Evolutionary conservation across 2,329 filamentous ascomycete genomes (phyloP).

Genomic region (Diaporthe citriasiana): DNA sequence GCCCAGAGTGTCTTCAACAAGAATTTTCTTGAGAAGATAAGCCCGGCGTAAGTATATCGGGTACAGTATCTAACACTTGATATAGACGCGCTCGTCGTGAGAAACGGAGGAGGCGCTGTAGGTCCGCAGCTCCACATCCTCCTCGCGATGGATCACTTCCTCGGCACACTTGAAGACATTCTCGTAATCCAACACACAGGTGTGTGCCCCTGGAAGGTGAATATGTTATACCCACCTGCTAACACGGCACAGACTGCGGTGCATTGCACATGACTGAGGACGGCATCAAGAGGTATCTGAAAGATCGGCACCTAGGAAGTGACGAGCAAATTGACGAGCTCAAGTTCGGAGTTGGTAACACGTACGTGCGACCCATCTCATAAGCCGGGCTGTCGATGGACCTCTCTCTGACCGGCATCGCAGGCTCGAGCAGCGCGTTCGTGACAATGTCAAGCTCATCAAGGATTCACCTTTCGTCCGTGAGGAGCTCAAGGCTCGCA

Average conservation of each 20-base stretch:
- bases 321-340: slow-evolving; percentile 21
- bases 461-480: slow-evolving; percentile 26
- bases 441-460: slow-evolving; percentile 16
- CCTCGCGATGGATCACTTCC: slow-evolving; percentile 8
- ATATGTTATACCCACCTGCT: background rate
- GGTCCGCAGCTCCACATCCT: background rate
- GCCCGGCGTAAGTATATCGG: too few relatives aligned
- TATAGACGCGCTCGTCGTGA: slow-evolving; percentile 11
- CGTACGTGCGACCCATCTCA: background rate
- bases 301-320: slow-evolving; percentile 5
- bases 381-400: too few relatives aligned
- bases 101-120: slow-evolving; percentile 18
- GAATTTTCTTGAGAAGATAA: background rate
- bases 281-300: slow-evolving; percentile 17
- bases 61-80: background rate
- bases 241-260: slow-evolving; percentile 14
- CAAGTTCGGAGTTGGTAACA: background rate
- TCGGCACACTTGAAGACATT: slow-evolving; percentile 9
- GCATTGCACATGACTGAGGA: slow-evolving; percentile 10
- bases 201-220: background rate
- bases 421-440: slow-evolving; percentile 21
- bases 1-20: background rate
- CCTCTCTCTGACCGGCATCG: background rate
- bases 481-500: slow-evolving; percentile 31
- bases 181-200: slow-evolving; percentile 27